Percentiles rank a stretch among this genome's conserved stretches.
These are phyloP conservation scores for Alternaria postmessia DNA, from an alignment of 2,329 filamentous ascomycete species.

Conservation along the genomic window DNA sequence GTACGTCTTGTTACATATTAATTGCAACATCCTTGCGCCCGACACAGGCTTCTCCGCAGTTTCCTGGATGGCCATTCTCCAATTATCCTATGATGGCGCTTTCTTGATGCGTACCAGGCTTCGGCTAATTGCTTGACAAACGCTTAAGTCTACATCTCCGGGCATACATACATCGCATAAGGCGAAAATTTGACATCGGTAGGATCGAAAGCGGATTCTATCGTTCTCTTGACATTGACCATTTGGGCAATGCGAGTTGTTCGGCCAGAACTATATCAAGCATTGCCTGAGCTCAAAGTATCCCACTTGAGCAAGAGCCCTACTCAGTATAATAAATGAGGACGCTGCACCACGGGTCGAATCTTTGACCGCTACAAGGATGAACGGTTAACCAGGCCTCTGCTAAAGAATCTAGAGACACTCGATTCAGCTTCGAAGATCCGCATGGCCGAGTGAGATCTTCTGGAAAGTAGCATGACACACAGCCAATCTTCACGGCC, in stretches of 20 bases:
- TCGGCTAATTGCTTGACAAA: conserved; percentile 39
- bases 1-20: not conserved
- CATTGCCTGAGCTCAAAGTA: not conserved
- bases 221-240: not conserved
- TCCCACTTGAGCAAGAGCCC: not conserved
- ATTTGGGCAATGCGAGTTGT: not conserved
- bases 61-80: conserved; percentile 21
- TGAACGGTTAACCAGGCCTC: not conserved
- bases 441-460: not conserved
- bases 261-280: not conserved
- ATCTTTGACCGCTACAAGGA: not conserved
- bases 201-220: not conserved
- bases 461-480: not conserved
- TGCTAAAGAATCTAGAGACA: not conserved
- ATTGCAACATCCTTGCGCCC: not conserved
- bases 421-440: not conserved
- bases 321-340: not conserved
- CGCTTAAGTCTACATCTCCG: conserved; percentile 29
- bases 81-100: conserved; percentile 7
- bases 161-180: not conserved
- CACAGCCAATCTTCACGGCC: not conserved
- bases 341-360: not conserved
- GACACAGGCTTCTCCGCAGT: conserved; percentile 5
- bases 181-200: not conserved
- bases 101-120: conserved; percentile 6